Conservation (phyloP, 2,329 filamentous ascomycete species). For the Cladosporium phlei region DNA sequence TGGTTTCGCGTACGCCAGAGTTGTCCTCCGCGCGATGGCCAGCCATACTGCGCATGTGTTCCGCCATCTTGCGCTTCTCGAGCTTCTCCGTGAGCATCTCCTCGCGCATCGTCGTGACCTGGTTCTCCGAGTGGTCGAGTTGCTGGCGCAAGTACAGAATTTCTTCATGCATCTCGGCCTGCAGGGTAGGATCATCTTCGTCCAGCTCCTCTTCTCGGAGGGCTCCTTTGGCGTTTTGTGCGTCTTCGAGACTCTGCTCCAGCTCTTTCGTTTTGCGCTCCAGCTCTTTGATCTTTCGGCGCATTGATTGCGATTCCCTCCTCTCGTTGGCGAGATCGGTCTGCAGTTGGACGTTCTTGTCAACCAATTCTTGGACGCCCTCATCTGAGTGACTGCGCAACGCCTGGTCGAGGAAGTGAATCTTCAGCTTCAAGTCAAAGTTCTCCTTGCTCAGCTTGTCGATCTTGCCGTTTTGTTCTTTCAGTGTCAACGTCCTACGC, state of each 20-base stretch:
- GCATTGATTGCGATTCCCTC: conserved; percentile 81
- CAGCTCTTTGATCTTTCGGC: conserved; percentile 76
- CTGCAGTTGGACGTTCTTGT: conserved; percentile 92
- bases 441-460: conserved; percentile 96
- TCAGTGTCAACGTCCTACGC: conserved; percentile 64
- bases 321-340: conserved; percentile 83
- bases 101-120: conserved; percentile 75
- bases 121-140: conserved; percentile 74
- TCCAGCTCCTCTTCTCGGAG: conserved; percentile 19
- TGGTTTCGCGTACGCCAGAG: conserved; percentile 36
- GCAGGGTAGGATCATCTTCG: conserved; percentile 33
- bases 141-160: conserved; percentile 78
- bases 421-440: conserved; percentile 93
- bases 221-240: conserved; percentile 37
- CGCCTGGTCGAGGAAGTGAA: conserved; percentile 92
- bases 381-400: conserved; percentile 92
- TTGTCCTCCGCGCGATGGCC: conserved; percentile 28
- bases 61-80: conserved; percentile 80
- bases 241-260: conserved; percentile 43
- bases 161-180: conserved; percentile 74
- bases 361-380: conserved; percentile 95
- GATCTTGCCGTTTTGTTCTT: conserved; percentile 96
- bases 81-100: conserved; percentile 75
- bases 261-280: conserved; percentile 69
- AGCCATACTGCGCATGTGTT: conserved; percentile 64